Conservation (phyloP, 2,329 filamentous ascomycete genomes). For the Hortaea sp. region DNA sequence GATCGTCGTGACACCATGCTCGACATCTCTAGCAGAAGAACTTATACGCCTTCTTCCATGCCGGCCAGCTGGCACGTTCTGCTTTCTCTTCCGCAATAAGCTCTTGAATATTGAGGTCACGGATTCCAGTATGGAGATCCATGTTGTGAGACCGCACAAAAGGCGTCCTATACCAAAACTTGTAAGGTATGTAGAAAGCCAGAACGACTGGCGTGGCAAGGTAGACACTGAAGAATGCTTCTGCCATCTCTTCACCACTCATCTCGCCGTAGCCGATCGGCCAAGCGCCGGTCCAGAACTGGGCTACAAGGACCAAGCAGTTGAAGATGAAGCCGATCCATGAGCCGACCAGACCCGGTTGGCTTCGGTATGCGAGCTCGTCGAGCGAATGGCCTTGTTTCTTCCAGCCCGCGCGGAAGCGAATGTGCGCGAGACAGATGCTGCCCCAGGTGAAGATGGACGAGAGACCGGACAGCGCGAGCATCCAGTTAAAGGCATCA, state of each 20-base stretch:
- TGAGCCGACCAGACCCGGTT: constrained; percentile 69
- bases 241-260: constrained; percentile 23
- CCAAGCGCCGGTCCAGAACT: constrained; percentile 70
- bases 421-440: constrained; percentile 55
- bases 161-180: constrained; percentile 60
- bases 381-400: constrained; percentile 53
- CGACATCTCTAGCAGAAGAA: constrained; percentile 32
- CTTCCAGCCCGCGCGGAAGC: constrained; percentile 54
- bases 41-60: constrained; percentile 41
- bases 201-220: constrained; percentile 28
- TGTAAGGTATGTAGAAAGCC: constrained; percentile 50
- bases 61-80: constrained; percentile 49
- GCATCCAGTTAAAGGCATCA: constrained; percentile 53
- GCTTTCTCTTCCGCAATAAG: constrained; percentile 70
- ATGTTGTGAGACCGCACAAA: constrained; percentile 63
- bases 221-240: constrained; percentile 24
- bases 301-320: constrained; percentile 62
- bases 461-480: constrained; percentile 61
- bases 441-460: constrained; percentile 69
- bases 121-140: constrained; percentile 75
- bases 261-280: constrained; percentile 45
- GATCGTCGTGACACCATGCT: neutral
- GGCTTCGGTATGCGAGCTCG: constrained; percentile 72
- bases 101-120: constrained; percentile 72
- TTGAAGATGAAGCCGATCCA: constrained; percentile 74